Conservation (phyloP, 2,329 filamentous ascomycete genomes). For the Phyllosticta ampelicida region DNA sequence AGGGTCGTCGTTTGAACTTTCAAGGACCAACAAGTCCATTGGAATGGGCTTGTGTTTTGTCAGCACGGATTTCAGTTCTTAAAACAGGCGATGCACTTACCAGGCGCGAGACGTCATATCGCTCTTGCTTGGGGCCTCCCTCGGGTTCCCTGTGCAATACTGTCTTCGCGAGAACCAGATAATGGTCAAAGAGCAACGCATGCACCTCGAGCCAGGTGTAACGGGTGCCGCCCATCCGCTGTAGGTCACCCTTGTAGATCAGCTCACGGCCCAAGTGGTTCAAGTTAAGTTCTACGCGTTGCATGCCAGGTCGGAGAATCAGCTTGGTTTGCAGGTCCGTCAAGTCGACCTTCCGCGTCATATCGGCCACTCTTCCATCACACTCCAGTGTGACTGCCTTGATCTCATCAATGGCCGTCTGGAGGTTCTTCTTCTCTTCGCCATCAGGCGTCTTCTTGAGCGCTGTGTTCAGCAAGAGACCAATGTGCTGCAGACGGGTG, state of each 20-base stretch:
- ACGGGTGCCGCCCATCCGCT: slow-evolving; percentile 76
- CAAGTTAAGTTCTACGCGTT: slow-evolving; percentile 72
- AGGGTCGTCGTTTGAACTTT: slow-evolving; percentile 85
- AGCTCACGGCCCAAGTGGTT: slow-evolving; percentile 89
- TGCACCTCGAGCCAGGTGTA: slow-evolving; percentile 93
- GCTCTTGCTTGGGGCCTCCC: slow-evolving; percentile 62
- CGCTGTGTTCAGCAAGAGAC: slow-evolving; percentile 70
- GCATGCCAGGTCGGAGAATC: slow-evolving; percentile 76
- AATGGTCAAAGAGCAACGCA: slow-evolving; percentile 90
- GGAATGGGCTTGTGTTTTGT: slow-evolving; percentile 57
- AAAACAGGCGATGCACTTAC: slow-evolving; percentile 37
- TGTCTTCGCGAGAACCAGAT: slow-evolving; percentile 80
- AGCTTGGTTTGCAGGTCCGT: slow-evolving; percentile 76
- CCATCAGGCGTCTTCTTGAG: slow-evolving; percentile 78
- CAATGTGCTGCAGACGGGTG: slow-evolving; percentile 82
- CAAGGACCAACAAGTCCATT: slow-evolving; percentile 88
- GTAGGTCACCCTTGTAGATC: slow-evolving; percentile 78
- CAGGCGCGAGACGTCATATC: slow-evolving; percentile 87
- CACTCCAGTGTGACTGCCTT: slow-evolving; percentile 82
- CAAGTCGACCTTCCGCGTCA: slow-evolving; percentile 81
- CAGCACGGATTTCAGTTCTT: background rate
- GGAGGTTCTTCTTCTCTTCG: slow-evolving; percentile 79
- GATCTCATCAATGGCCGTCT: slow-evolving; percentile 82
- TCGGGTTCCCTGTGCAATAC: slow-evolving; percentile 57
- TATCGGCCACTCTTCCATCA: slow-evolving; percentile 84